Base-by-base conservation (phyloP, 257 asterid species). In the Ocimum tenuiflorum region DNA sequence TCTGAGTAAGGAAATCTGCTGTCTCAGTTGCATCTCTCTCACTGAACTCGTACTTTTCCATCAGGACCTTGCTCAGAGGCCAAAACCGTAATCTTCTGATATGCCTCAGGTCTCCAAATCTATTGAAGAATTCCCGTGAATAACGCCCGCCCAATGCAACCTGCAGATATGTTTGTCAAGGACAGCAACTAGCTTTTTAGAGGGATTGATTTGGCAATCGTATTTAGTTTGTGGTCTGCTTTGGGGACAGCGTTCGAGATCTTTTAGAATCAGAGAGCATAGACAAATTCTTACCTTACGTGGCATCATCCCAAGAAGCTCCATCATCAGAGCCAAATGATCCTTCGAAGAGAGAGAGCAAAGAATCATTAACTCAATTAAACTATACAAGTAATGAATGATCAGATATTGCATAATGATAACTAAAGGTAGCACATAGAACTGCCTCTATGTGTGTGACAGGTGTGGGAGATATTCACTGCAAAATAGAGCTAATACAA, bases 281-380 rank as follows among this genome's bases (percentile, higher is more conserved):
- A 39, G 38, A 48, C 19, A 45, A 62, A 8, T 20, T 33, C 88
- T 78, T 66, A 94, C 99, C 97, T 94, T 88, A 64, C 96, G 92
- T 31, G 99, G 99, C 99, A 94, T 94, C 92, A 81, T 86, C 29
- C 99, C 99, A 45, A 90, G 86, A 61, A 94, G 99, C 86, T 94
- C 99, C 99, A 94, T 94, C 99, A 94, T 94, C 77, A 94, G 68
- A 58, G 99, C 99, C 85, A 94, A 78, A 79, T 94, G 99, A 85
- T 94, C 99, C 99, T 94, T 73, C 63, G 13, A 66, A 20, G 11
- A 45, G 15, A 62, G 3, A 27, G 31, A 58, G 36, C 12, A 53
- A 48, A 65, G 12, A 41, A 61, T 41, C 61, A 77, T 22, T 19
- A 23, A 59, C 52, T 23, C 13, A 52, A 57, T 17, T 35, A 35